These are phyloP conservation scores for Nothophoma quercina DNA, from an alignment of 2,329 filamentous ascomycete species.

Conservation along the genomic window DNA sequence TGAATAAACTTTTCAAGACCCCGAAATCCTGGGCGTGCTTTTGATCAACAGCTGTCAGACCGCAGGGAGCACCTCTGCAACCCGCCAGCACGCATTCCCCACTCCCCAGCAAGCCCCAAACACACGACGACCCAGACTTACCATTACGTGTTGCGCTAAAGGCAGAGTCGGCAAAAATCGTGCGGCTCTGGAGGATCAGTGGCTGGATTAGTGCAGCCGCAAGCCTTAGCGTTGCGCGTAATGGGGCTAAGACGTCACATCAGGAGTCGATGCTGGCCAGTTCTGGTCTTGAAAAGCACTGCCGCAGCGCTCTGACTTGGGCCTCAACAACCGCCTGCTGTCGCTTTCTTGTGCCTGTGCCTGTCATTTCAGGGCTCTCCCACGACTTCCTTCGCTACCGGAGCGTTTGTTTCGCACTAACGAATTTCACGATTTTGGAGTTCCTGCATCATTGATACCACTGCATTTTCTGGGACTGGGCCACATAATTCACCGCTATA, in stretches of 20 bases:
- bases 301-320: conserved; percentile 10
- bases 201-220: conserved; percentile 12
- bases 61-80: conserved; percentile 1
- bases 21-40: background rate
- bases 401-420: conserved; percentile 3
- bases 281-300: conserved; percentile 14
- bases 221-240: conserved; percentile 9
- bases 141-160: conserved; percentile 15
- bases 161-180: conserved; percentile 3
- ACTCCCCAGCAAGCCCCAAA: conserved; percentile 10
- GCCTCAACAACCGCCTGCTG: conserved; percentile 15
- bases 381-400: conserved; percentile 6
- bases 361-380: background rate
- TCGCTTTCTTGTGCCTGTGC: conserved; percentile 3
- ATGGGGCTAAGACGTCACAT: conserved; percentile 16
- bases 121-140: conserved; percentile 6
- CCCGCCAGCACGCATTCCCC: conserved; percentile 1
- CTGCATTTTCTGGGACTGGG: conserved; percentile 3
- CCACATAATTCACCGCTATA: conserved; percentile 8
- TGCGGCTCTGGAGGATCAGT: conserved; percentile 19
- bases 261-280: conserved; percentile 6
- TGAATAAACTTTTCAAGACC: background rate
- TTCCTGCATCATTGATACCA: conserved; percentile 6
- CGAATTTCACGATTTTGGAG: conserved; percentile 5
- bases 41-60: background rate